These are phyloP conservation scores for Pichia cabralensis DNA, from an alignment of 805 yeast species.

Conservation along the genomic window DNA sequence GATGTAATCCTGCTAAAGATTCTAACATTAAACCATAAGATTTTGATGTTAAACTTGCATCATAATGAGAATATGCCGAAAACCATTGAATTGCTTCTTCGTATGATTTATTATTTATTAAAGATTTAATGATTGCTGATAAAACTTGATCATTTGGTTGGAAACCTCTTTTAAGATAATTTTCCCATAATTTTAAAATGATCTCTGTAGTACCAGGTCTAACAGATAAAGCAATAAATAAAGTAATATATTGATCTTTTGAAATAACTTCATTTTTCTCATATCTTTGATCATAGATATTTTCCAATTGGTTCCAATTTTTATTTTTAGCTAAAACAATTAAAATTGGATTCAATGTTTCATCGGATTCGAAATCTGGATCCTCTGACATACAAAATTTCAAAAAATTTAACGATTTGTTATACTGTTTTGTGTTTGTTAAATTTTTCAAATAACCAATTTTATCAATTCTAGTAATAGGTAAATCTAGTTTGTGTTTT, in stretches of 20 bases:
- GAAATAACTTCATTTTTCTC: slow-evolving; percentile 46
- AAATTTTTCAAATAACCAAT: slow-evolving; percentile 14
- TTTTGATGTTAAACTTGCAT: slow-evolving; percentile 19
- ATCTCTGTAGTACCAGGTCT: slow-evolving; percentile 33
- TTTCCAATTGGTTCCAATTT: slow-evolving; percentile 44
- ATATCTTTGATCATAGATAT: slow-evolving; percentile 46
- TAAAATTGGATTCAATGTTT: slow-evolving; percentile 14
- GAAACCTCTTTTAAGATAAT: slow-evolving; percentile 35
- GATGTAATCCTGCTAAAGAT: slow-evolving; percentile 28
- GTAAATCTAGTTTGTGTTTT: slow-evolving; percentile 8
- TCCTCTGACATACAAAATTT: slow-evolving; percentile 4
- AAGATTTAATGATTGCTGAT: slow-evolving; percentile 36
- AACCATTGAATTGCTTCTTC: slow-evolving; percentile 29
- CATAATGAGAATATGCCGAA: slow-evolving; percentile 24
- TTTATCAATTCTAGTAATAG: slow-evolving; percentile 11
- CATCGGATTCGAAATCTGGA: slow-evolving; percentile 8
- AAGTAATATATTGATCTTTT: slow-evolving; percentile 42
- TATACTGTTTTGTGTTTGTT: slow-evolving; percentile 6
- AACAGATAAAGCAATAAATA: slow-evolving; percentile 55
- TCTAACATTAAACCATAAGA: slow-evolving; percentile 27
- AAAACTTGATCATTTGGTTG: slow-evolving; percentile 35
- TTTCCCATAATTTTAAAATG: slow-evolving; percentile 29
- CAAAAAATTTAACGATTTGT: slow-evolving; percentile 10
- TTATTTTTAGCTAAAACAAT: slow-evolving; percentile 13
- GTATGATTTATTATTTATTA: slow-evolving; percentile 28